Evolutionary conservation across 257 asterid species (phyloP).

Genomic region (Sherardia arvensis): DNA sequence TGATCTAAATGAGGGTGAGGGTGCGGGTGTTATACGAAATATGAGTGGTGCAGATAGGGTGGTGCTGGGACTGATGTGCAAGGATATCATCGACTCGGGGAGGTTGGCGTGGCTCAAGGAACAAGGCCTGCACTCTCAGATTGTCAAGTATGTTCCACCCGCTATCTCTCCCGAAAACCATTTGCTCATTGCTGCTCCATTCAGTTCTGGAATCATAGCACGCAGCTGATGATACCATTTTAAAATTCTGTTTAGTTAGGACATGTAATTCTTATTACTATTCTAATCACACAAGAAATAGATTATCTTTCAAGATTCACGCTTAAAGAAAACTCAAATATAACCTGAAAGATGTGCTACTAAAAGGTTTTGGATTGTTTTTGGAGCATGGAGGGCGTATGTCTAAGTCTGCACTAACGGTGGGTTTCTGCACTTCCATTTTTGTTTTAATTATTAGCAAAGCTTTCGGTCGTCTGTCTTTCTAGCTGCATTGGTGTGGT

Average conservation of each 20-base stretch:
- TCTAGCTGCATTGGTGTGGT: slow-evolving; percentile 3
- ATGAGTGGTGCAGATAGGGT: slow-evolving; percentile 66
- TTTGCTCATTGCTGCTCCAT: slow-evolving; percentile 43
- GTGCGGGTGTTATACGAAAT: slow-evolving; percentile 46
- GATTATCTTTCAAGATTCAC: too few species aligned
- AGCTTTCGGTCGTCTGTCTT: too few species aligned
- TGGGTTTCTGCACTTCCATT: too few species aligned
- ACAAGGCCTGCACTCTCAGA: slow-evolving; percentile 41
- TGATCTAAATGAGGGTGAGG: slow-evolving; percentile 30
- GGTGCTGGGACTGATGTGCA: slow-evolving; percentile 75
- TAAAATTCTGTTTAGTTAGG: too few species aligned
- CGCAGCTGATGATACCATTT: too few species aligned
- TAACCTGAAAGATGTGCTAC: slow-evolving; percentile 3
- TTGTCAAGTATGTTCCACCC: slow-evolving; percentile 66
- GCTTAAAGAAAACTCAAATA: too few species aligned
- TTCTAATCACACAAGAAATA: too few species aligned
- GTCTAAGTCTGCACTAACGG: slow-evolving; percentile 98
- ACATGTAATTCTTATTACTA: too few species aligned
- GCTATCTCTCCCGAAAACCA: slow-evolving; percentile 80
- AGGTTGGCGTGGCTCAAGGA: slow-evolving; percentile 66
- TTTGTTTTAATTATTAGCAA: too few species aligned
- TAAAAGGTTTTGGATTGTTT: not conserved
- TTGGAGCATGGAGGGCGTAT: slow-evolving; percentile 89
- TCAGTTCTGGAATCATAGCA: not conserved
- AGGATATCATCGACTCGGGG: slow-evolving; percentile 78